Percentiles rank a stretch among this genome's conserved stretches.
Conservation (phyloP, 2,329 filamentous ascomycete species). For the Plectosphaerella sp. region DNA sequence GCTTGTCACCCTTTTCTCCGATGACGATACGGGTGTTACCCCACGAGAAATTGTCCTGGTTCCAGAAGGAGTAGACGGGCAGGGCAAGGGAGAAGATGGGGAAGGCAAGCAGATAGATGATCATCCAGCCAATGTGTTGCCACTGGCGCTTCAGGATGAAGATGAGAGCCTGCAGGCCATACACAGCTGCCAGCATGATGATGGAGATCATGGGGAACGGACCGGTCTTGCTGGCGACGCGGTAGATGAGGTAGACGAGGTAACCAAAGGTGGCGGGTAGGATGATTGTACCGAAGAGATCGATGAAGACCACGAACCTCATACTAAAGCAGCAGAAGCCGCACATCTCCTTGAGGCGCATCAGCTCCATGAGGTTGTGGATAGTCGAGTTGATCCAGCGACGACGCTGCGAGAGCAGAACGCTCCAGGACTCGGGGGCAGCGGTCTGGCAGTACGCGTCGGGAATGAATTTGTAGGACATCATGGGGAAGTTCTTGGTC, state of each 20-base stretch:
- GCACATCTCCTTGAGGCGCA: conserved; percentile 88
- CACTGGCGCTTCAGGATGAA: conserved; percentile 97
- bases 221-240: conserved; percentile 62
- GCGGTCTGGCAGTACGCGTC: conserved; percentile 92
- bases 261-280: conserved; percentile 86
- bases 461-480: conserved; percentile 94
- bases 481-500: conserved; percentile 94
- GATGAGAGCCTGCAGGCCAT: conserved; percentile 92
- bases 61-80: conserved; percentile 98
- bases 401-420: conserved; percentile 93
- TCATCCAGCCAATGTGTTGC: conserved; percentile 99
- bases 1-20: conserved; percentile 86
- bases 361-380: conserved; percentile 89
- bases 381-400: conserved; percentile 99
- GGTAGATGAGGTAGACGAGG: conserved; percentile 82
- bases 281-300: conserved; percentile 88
- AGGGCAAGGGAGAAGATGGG: conserved; percentile 90
- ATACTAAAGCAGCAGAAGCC: conserved; percentile 99
- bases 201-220: conserved; percentile 85
- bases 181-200: conserved; percentile 83
- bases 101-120: conserved; percentile 95
- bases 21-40: conserved; percentile 97
- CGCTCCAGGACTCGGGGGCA: conserved; percentile 89
- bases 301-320: conserved; percentile 93
- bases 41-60: conserved; percentile 98